Percentiles rank a stretch among this genome's conserved stretches.
Evolutionary conservation across 176 grass and related monocot genomes (phyloP).

Genomic region (Paspalum vaginatum): DNA sequence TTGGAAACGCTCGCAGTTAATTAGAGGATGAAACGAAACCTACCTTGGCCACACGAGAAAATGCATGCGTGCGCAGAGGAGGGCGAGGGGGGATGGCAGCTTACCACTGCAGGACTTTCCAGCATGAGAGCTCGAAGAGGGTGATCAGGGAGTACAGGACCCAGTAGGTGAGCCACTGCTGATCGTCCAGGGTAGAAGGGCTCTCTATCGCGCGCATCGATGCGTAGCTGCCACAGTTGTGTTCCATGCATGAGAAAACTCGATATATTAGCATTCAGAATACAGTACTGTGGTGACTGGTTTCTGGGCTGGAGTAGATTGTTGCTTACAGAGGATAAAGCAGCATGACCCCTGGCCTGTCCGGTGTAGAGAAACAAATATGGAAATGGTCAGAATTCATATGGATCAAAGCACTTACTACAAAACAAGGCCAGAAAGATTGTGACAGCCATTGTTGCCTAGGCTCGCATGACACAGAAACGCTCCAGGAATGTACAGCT

Average conservation of each 20-base stretch:
- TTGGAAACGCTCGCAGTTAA: neutral
- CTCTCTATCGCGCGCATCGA: slow-evolving; percentile 96
- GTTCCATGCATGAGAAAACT: too few relatives aligned
- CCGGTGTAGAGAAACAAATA: neutral
- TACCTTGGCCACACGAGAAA: too few relatives aligned
- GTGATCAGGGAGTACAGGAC: slow-evolving; percentile 90
- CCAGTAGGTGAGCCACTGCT: slow-evolving; percentile 99
- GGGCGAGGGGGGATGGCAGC: neutral
- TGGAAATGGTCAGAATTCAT: neutral
- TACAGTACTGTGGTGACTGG: neutral
- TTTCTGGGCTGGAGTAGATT: neutral
- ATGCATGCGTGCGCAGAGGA: too few relatives aligned
- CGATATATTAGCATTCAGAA: neutral
- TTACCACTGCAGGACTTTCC: slow-evolving; percentile 85
- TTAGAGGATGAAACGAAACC: neutral
- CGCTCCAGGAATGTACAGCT: neutral
- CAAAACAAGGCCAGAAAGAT: neutral
- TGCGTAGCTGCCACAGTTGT: slow-evolving; percentile 53
- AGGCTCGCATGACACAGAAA: neutral
- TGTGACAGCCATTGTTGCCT: neutral
- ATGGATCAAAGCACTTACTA: neutral
- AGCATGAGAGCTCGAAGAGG: slow-evolving; percentile 88
- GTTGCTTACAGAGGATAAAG: slow-evolving; percentile 92
- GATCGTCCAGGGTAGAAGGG: slow-evolving; percentile 84
- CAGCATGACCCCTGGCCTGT: slow-evolving; percentile 86